phyloP scores from a whole-genome alignment of 163 green algal genomes.

The Coccomyxa subellipsoidea region DNA sequence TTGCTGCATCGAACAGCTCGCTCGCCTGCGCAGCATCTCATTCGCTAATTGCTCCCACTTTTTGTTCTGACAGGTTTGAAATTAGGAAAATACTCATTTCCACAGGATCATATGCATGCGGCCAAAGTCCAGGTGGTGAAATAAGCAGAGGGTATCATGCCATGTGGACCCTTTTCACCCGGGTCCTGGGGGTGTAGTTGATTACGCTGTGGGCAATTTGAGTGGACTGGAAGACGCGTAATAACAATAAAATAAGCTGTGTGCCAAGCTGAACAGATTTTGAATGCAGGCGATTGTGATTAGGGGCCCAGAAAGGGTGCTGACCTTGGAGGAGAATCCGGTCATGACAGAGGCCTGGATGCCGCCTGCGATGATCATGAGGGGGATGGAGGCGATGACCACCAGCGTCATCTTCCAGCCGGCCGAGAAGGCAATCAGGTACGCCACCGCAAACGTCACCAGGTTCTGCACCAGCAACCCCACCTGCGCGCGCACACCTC shows the following conservation, averaged over 20 bases:
- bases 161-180: too few species aligned
- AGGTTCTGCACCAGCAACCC: constrained; percentile 55
- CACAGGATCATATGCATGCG: too few species aligned
- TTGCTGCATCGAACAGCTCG: constrained; percentile 58
- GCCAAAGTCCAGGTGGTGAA: too few species aligned
- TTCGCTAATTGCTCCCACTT: not conserved
- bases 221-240: too few species aligned
- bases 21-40: constrained; percentile 16
- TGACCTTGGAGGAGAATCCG: constrained; percentile 28
- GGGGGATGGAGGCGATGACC: constrained; percentile 56
- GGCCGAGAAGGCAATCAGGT: constrained; percentile 60
- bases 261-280: too few species aligned
- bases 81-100: too few species aligned
- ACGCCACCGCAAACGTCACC: constrained; percentile 43
- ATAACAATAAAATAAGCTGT: too few species aligned
- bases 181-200: too few species aligned
- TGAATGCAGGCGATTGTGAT: too few species aligned
- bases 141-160: too few species aligned
- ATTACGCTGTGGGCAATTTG: too few species aligned
- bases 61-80: not conserved
- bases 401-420: constrained; percentile 78
- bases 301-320: too few species aligned
- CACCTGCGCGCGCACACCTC: constrained; percentile 42
- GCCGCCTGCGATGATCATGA: constrained; percentile 48
- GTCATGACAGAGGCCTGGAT: constrained; percentile 55